phyloP scores from a whole-genome alignment of 805 yeast genomes.

The Candida lessepsii region DNA sequence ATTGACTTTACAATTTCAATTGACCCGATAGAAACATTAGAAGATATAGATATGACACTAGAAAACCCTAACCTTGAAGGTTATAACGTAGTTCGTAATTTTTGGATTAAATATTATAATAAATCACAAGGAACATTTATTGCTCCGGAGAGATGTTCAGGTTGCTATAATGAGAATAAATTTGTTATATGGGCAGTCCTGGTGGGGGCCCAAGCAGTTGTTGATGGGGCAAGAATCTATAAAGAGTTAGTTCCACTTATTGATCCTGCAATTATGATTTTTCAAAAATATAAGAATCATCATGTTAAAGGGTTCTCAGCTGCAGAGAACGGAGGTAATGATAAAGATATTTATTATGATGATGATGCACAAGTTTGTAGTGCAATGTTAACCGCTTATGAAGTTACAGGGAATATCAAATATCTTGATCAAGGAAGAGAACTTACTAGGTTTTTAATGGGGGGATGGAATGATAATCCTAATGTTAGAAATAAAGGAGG shows the following conservation, averaged over 20 bases:
- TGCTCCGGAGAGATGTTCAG: constrained; percentile 41
- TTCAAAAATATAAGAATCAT: constrained; percentile 51
- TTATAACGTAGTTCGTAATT: constrained; percentile 34
- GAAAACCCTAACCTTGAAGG: constrained; percentile 42
- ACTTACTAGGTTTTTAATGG: constrained; percentile 58
- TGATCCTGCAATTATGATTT: constrained; percentile 49
- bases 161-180: constrained; percentile 48
- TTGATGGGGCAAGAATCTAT: constrained; percentile 59
- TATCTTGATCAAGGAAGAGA: constrained; percentile 58
- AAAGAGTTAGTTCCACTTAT: constrained; percentile 55
- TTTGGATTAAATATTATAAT: constrained; percentile 46
- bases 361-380: constrained; percentile 76
- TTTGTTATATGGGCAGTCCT: constrained; percentile 71
- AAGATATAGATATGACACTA: constrained; percentile 20
- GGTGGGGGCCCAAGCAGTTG: constrained; percentile 63
- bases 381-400: constrained; percentile 64
- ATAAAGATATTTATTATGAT: constrained; percentile 66
- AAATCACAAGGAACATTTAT: constrained; percentile 34
- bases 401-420: constrained; percentile 56
- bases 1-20: neutral
- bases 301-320: constrained; percentile 61
- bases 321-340: constrained; percentile 56
- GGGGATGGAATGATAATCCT: constrained; percentile 55
- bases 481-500: constrained; percentile 53
- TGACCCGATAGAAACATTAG: neutral